Evolutionary conservation across 2,329 filamentous ascomycete genomes (phyloP).

Genomic region (Immersiporthe knoxdaviesiana): DNA sequence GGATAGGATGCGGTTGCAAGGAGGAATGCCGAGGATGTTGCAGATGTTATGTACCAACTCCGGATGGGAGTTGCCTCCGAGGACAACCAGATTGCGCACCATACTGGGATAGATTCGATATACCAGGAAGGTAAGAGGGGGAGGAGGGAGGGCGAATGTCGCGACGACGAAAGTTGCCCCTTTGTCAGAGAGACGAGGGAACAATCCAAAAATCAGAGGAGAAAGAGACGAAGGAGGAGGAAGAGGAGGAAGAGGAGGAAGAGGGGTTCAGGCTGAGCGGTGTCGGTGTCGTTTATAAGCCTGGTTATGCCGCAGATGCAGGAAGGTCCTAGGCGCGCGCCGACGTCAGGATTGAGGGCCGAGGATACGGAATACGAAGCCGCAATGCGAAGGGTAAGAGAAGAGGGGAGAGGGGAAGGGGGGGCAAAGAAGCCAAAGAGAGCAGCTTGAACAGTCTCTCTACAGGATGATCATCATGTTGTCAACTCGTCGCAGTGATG

Average conservation of each 20-base stretch:
- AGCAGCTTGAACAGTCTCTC: conserved; percentile 19
- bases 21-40: conserved; percentile 82
- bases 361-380: conserved; percentile 31
- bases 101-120: conserved; percentile 50
- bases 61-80: conserved; percentile 92
- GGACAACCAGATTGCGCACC: conserved; percentile 92
- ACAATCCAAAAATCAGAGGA: not conserved
- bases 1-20: conserved; percentile 78
- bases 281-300: conserved; percentile 4
- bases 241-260: not conserved
- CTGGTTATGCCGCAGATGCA: conserved; percentile 10
- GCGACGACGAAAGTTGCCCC: not conserved
- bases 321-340: conserved; percentile 19
- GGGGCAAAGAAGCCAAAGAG: not conserved
- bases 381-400: conserved; percentile 18
- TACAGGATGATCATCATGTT: conserved; percentile 27
- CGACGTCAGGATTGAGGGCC: conserved; percentile 34
- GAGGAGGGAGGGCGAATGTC: too few species aligned
- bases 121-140: not conserved
- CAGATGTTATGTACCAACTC: conserved; percentile 85
- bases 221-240: not conserved
- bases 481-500: conserved; percentile 5
- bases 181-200: not conserved
- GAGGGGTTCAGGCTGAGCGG: not conserved
- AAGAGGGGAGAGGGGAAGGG: conserved; percentile 1